Base-by-base conservation (phyloP, 1,284 basidiomycete genomes). In the Tylopilus sp. region DNA sequence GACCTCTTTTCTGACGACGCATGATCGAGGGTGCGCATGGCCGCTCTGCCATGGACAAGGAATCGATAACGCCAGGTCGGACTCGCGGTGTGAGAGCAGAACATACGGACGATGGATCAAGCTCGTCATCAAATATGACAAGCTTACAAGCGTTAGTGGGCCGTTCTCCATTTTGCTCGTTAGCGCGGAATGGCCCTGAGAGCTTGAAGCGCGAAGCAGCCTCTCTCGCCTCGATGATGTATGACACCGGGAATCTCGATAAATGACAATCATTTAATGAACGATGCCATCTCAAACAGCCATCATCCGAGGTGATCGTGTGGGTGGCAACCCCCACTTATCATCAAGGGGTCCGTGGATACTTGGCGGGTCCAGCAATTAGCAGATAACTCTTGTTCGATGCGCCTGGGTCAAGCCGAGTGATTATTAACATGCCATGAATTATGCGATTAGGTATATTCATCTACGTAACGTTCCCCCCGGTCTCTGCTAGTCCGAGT, bases 401-500 rank as follows among this genome's bases (percentile, higher is more conserved):
- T 16, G 28, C 21, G 42, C 30, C 42, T 46, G 10, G 46, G 30
- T 45, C 48, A 28, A 15, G 39, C 23, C 30, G 42, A 41, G 21
- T 23, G 43, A 35, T 49, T 51, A 65, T 51, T 60, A 62, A 52
- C 44, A 55, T 57, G 51, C 37, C 48, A 49, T 52, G 52, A 41
- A 68, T 66, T 64, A 64, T 54, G 61, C 41, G 60, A 53, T 63
- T 64, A 67, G 25, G 53, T 64, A 54, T 53, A 52, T 48, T 51
- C 43, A 48, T 59, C 47, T 65, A 58, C 41, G 45, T 48, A 49
- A 40, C 38, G n/a, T 51, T 42, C 35, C 41, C 46, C 51, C 47
- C 44, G 52, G 44, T 44, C 48, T 53, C 43, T 44, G 13, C 44
- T 48, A 21, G 35, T 38, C 46, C 35, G 37, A 55, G 48, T 37